phyloP scores from a whole-genome alignment of 2,329 filamentous ascomycete genomes.

The Aspergillus sp. region DNA sequence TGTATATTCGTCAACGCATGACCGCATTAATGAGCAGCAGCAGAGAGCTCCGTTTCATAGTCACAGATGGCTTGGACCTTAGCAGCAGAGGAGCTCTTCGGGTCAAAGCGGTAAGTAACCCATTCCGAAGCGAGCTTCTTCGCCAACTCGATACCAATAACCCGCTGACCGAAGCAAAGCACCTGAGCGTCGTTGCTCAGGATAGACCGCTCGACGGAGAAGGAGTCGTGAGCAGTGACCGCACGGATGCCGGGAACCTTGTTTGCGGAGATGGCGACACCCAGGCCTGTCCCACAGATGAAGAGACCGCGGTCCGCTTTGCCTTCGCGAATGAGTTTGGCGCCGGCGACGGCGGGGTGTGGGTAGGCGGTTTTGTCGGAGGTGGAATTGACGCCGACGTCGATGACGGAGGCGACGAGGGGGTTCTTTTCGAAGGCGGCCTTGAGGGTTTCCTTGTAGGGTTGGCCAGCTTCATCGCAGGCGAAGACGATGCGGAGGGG shows the following conservation, averaged over 20 bases:
- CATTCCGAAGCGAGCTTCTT: conserved; percentile 72
- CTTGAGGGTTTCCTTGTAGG: conserved; percentile 74
- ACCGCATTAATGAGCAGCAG: conserved; percentile 5
- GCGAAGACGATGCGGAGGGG: conserved; percentile 56
- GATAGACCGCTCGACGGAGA: conserved; percentile 72
- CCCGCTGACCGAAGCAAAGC: conserved; percentile 76
- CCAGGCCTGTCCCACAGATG: conserved; percentile 80
- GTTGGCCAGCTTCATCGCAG: conserved; percentile 65
- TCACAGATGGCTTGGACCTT: conserved; percentile 48
- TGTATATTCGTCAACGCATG: background rate
- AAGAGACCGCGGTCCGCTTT: conserved; percentile 65
- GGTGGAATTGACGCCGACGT: conserved; percentile 63
- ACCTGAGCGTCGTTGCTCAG: conserved; percentile 84
- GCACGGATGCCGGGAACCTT: conserved; percentile 77
- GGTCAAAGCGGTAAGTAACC: conserved; percentile 76
- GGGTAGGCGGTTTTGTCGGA: conserved; percentile 77
- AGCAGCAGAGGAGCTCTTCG: conserved; percentile 55
- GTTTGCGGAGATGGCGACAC: conserved; percentile 83
- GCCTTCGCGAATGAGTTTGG: conserved; percentile 45
- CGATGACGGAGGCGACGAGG: conserved; percentile 61
- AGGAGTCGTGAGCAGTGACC: conserved; percentile 84
- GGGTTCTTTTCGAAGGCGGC: conserved; percentile 61
- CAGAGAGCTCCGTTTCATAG: conserved; percentile 34
- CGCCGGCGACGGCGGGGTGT: conserved; percentile 67
- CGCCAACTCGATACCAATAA: conserved; percentile 74